These are phyloP conservation scores for Backusella morwellensis DNA, from an alignment of 192 early-diverging fungal genomes.

Conservation along the genomic window DNA sequence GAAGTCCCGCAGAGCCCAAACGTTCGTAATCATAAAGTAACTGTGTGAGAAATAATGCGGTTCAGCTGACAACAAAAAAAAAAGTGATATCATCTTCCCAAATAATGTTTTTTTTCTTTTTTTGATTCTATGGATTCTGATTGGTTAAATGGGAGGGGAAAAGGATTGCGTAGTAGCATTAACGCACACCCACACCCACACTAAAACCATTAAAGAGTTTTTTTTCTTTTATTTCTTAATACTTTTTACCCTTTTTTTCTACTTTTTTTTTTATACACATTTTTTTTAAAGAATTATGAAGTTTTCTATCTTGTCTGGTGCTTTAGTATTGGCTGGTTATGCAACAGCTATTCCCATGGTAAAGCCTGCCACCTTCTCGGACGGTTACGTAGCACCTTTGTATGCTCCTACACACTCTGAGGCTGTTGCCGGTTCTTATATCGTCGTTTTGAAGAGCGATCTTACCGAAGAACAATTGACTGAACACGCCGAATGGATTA, in stretches of 20 bases:
- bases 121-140: neutral
- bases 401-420: constrained; percentile 60
- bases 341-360: constrained; percentile 32
- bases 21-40: neutral
- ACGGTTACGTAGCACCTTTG: constrained; percentile 54
- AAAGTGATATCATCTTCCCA: constrained; percentile 9
- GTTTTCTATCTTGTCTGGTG: constrained; percentile 40
- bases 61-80: neutral
- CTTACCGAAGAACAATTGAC: constrained; percentile 21
- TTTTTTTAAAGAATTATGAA: constrained; percentile 26
- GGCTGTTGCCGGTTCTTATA: constrained; percentile 69
- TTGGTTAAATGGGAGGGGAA: neutral
- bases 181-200: neutral
- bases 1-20: neutral
- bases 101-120: constrained; percentile 9
- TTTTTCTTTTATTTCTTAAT: neutral
- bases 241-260: constrained; percentile 1
- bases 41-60: constrained; percentile 1
- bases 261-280: neutral
- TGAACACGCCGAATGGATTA: constrained; percentile 35
- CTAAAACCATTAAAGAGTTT: constrained; percentile 1
- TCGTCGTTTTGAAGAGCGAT: constrained; percentile 70
- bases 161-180: constrained; percentile 9
- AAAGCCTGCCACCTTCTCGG: constrained; percentile 19
- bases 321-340: constrained; percentile 37